These are phyloP conservation scores for Pythium folliculosum DNA, from an alignment of 352 stramenopile species.

Conservation along the genomic window DNA sequence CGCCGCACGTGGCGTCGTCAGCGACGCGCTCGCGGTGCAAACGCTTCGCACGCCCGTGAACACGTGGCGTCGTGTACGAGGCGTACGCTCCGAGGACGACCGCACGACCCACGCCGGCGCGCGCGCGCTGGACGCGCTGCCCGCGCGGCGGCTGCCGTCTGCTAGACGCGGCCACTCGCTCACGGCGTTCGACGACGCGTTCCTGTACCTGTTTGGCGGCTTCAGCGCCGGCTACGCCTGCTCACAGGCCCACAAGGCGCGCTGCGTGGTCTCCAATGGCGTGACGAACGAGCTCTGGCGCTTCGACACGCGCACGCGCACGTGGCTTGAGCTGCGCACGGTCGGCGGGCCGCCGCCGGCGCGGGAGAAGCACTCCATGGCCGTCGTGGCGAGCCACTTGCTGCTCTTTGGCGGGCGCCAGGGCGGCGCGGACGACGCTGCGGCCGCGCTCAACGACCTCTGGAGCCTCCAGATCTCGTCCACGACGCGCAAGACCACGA, in stretches of 20 bases:
- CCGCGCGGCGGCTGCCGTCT: constrained; percentile 45
- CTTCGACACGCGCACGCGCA: constrained; percentile 51
- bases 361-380: constrained; percentile 65
- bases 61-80: constrained; percentile 37
- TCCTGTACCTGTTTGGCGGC: constrained; percentile 69
- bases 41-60: constrained; percentile 43
- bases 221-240: constrained; percentile 59
- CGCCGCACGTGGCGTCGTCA: constrained; percentile 36
- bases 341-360: constrained; percentile 27
- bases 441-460: constrained; percentile 49
- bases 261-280: constrained; percentile 36
- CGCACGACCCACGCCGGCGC: constrained; percentile 38
- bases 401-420: constrained; percentile 62
- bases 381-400: constrained; percentile 43
- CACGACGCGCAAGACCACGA: constrained; percentile 32
- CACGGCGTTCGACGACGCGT: constrained; percentile 42
- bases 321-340: constrained; percentile 48
- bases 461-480: constrained; percentile 68
- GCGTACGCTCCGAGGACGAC: constrained; percentile 38
- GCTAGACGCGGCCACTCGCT: constrained; percentile 63
- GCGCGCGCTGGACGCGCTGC: constrained; percentile 31
- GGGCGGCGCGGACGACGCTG: constrained; percentile 29
- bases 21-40: constrained; percentile 32
- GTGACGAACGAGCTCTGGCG: constrained; percentile 78
- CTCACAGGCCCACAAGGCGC: constrained; percentile 44